Evolutionary conservation across 345 rosid genomes (phyloP), one percentile per base, ranked within the genome.

Genomic region (Lenwebbia sp.): DNA sequence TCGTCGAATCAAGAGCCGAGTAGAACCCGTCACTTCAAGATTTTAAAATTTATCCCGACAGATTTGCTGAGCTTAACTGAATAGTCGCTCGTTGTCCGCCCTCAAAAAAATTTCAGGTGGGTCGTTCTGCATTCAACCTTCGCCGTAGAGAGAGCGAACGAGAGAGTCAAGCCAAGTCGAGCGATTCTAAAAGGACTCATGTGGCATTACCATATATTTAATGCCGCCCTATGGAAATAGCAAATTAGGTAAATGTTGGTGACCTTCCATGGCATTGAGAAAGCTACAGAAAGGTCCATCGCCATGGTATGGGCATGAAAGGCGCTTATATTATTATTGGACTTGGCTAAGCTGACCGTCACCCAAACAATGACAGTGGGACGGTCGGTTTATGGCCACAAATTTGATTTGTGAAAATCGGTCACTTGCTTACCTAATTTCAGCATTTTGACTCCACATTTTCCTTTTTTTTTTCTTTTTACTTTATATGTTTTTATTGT

Each of bases 91-190:
- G 7, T 65, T 3, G 2, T 65, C 3, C 1, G 13, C 13, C 6
- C 13, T 17, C 1, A 3, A 1, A 1, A 25, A 28, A 5, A 2
- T 62, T 1, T 7, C 41, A 4, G 3, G 23, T 0, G 12, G 13
- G 12, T 17, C 21, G 6, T 4, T 1, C 4, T 8, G 41, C 11
- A 65, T 30, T 30, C 23, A 23, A 15, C 23, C 1, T 62, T 62
- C 10, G 5, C 40, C 75, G 33, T 7, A 7, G 22, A 13, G 33
- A n/a, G 9, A 13, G 70, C 2, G 1, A 0, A 14, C 4, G 10
- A 3, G 22, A 50, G 52, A 50, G 55, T 53, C 40, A 3, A 7
- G 40, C 3, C 10, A 0, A 26, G 54, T 17, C 12, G 21, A n/a
- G 55, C 3, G 5, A 33, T 37, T 83, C 33, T 7, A 40, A 74